Base-by-base conservation (phyloP, 1,284 basidiomycete species). In the Amylostereum chailletii region DNA sequence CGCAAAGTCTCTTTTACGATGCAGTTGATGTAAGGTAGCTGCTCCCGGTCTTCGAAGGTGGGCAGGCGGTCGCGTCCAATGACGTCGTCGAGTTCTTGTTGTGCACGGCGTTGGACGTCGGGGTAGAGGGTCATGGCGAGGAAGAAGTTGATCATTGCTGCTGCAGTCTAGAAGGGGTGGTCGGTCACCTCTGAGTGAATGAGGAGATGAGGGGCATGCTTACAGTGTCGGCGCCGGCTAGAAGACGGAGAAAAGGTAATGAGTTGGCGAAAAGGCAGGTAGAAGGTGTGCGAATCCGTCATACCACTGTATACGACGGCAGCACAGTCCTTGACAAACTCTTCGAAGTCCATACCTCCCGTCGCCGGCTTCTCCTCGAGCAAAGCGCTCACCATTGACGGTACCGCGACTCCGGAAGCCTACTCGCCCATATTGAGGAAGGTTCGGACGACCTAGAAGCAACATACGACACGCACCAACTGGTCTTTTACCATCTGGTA, bases 1-100 rank as follows among this genome's bases (percentile, higher is more conserved):
- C 72, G 61, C 46, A 74, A 51, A 30, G 68, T 60, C 53, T 76
- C 74, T 52, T 69, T 66, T n/a, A 72, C 57, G 3, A 72, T 51
- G 0, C 68, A 70, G n/a, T 68, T 59, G 11, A 72, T 58, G 51
- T 72, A 74, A 3, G 71, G 68, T 19, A 74, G 53, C 6, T 53
- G 57, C 1, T 57, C 53, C n/a, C 67, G 56, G 46, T 75, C 74
- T 8, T 61, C 60, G 45, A 71, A 65, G 2, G 64, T 61, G 0
- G 74, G 74, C 10, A 75, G 58, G 32, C 71, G 60, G 37, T 68
- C 65, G n/a, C 49, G 46, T 9, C 65, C 62, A 42, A 72, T 56
- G 6, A 73, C 68, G 3, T 58, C 51, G 54, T 73, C 70, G 5
- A 75, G 53, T 51, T 74, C 70, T 43, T 59, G 62, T 46, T 69